Evolutionary conservation across 2,329 filamentous ascomycete species (phyloP).

Genomic region (Paecilomyces formosus): DNA sequence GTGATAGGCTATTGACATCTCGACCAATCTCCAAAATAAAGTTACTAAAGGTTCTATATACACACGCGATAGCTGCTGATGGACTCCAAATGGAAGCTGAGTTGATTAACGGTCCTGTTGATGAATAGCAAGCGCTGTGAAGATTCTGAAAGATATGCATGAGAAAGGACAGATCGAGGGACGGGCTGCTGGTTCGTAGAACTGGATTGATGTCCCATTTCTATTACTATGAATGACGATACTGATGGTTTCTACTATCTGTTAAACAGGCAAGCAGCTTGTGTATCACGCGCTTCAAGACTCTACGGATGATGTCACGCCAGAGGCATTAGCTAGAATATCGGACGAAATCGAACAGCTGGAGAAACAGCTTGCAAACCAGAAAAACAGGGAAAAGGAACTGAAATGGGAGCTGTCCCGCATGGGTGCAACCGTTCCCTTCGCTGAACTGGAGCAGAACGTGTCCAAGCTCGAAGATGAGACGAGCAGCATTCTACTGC

Average conservation of each 20-base stretch:
- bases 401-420: conserved; percentile 41
- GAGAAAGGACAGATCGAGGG: conserved; percentile 54
- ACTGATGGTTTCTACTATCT: not conserved
- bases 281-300: conserved; percentile 54
- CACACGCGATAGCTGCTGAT: not conserved
- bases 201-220: not conserved
- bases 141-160: conserved; percentile 56
- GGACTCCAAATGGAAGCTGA: conserved; percentile 4
- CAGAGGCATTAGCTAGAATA: conserved; percentile 43
- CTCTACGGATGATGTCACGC: conserved; percentile 39
- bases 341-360: conserved; percentile 43
- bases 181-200: conserved; percentile 42
- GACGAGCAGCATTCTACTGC: conserved; percentile 31
- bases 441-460: conserved; percentile 40
- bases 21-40: conserved; percentile 54
- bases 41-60: conserved; percentile 46
- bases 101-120: not conserved
- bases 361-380: conserved; percentile 34
- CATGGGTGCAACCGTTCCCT: conserved; percentile 43
- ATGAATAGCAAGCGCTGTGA: conserved; percentile 46
- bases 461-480: conserved; percentile 40
- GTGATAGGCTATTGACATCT: conserved; percentile 48
- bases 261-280: conserved; percentile 48
- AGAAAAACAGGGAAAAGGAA: conserved; percentile 42
- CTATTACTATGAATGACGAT: not conserved